These are phyloP conservation scores for Vicia villosa DNA, from an alignment of 306 rosid species.

Conservation along the genomic window DNA sequence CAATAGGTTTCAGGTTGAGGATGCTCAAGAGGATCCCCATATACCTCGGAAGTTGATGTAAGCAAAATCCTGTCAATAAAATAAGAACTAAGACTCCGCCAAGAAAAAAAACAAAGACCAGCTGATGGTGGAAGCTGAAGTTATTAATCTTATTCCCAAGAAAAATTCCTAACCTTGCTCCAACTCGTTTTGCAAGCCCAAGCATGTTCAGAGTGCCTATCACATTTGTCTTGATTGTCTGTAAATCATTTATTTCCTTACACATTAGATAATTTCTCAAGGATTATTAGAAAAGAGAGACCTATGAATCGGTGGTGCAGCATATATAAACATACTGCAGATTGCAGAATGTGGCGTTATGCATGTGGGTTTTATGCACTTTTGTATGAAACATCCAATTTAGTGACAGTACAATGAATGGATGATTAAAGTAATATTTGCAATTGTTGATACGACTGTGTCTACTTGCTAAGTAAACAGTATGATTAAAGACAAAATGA, in stretches of 20 bases:
- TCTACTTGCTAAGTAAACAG: slow-evolving; percentile 24
- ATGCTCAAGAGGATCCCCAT: slow-evolving; percentile 94
- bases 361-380: slow-evolving; percentile 11
- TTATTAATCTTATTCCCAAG: not conserved
- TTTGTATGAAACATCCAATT: not conserved
- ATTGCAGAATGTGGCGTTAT: not conserved
- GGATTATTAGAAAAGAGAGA: slow-evolving; percentile 7
- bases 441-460: slow-evolving; percentile 9
- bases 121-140: slow-evolving; percentile 20
- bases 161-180: slow-evolving; percentile 72
- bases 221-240: slow-evolving; percentile 97
- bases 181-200: slow-evolving; percentile 98
- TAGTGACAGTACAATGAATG: slow-evolving; percentile 12
- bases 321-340: slow-evolving; percentile 17
- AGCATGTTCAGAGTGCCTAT: slow-evolving; percentile 97
- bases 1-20: slow-evolving; percentile 93
- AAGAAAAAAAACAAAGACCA: slow-evolving; percentile 26
- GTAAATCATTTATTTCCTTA: slow-evolving; percentile 40
- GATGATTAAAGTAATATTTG: not conserved
- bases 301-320: not conserved
- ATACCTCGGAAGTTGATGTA: slow-evolving; percentile 96
- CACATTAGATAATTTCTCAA: slow-evolving; percentile 42
- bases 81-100: slow-evolving; percentile 20
- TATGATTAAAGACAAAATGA: slow-evolving; percentile 22
- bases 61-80: slow-evolving; percentile 77